Evolutionary conservation across 2,329 filamentous ascomycete species (phyloP).

Genomic region (Arthrinium puccinioides): DNA sequence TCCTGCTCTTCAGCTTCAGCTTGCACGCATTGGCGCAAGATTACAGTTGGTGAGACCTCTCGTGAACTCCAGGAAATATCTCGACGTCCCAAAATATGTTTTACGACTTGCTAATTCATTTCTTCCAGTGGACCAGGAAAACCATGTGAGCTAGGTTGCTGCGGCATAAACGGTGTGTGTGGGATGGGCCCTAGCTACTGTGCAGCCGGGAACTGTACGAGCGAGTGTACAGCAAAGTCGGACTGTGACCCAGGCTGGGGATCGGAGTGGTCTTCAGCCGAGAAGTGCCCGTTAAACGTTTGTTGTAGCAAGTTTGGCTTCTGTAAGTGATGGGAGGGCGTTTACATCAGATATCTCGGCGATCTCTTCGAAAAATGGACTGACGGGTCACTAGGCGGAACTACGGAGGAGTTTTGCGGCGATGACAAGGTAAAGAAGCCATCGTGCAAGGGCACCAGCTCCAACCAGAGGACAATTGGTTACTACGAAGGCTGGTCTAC

Average conservation of each 20-base stretch:
- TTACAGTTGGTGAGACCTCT: neutral
- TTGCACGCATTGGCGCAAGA: too few relatives aligned
- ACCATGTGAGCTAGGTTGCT: constrained; percentile 13
- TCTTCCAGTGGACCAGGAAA: constrained; percentile 3
- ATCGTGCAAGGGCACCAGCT: neutral
- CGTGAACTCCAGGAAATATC: neutral
- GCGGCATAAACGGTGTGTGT: constrained; percentile 11
- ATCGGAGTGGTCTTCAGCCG: constrained; percentile 10
- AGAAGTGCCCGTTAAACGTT: constrained; percentile 25
- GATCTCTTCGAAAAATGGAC: too few relatives aligned
- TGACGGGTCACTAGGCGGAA: too few relatives aligned
- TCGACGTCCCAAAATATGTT: neutral
- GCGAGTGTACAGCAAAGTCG: constrained; percentile 15
- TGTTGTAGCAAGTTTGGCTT: constrained; percentile 27
- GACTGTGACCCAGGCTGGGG: constrained; percentile 24
- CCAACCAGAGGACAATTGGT: neutral
- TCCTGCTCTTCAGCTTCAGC: neutral
- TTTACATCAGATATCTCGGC: too few relatives aligned
- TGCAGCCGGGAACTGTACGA: constrained; percentile 13
- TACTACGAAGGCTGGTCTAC: neutral
- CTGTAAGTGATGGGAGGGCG: constrained; percentile 11
- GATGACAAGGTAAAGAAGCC: neutral
- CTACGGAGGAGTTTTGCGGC: neutral
- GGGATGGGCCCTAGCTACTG: constrained; percentile 18
- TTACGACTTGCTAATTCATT: neutral